Evolutionary conservation across 768 basidiomycete genomes (phyloP), one percentile per base, ranked within the genome.

Genomic region (Russula foetens): DNA sequence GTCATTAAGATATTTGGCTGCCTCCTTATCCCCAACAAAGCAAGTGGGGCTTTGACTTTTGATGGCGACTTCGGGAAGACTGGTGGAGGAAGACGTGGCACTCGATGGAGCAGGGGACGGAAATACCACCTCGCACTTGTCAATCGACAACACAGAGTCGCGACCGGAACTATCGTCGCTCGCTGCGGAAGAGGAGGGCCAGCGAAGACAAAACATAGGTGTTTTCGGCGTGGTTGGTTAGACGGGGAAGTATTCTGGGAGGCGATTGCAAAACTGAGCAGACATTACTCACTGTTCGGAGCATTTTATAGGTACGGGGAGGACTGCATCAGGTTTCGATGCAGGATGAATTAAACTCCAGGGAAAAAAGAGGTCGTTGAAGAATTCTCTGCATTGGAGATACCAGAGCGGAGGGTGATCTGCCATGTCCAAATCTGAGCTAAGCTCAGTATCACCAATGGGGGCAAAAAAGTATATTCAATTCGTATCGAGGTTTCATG

Each of bases 291-390:
- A 33, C 24, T n/a, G 56, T 43, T 21, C 14, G 5, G 29, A 41
- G 51, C 51, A 62, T 62, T 61, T 59, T 62, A 62, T 62, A 62
- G 56, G 61, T 38, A 31, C 49, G 45, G 29, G 56, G 50, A 46
- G 38, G 51, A n/a, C 45, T 35, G 5, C 55, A 53, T n/a, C 39
- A 28, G n/a, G 35, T 44, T 58, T 44, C 15, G 43, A 28, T 29
- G 26, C 21, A 11, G 35, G 17, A 48, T 31, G 49, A 44, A 62
- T 51, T 51, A 39, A 50, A 60, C 56, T 55, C 45, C 52, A 52
- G 23, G 56, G 24, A 19, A 41, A 62, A 55, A 52, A 47, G 23
- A 48, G 14, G 51, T 17, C 15, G n/a, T 33, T n/a, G 26, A 50
- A 35, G 56, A 53, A 58, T 53, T 33, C 35, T 52, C 11, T 33